Percentiles rank a stretch among this genome's conserved stretches.
Conservation (phyloP, 805 yeast genomes). For the Kazachstania psychrophila region DNA sequence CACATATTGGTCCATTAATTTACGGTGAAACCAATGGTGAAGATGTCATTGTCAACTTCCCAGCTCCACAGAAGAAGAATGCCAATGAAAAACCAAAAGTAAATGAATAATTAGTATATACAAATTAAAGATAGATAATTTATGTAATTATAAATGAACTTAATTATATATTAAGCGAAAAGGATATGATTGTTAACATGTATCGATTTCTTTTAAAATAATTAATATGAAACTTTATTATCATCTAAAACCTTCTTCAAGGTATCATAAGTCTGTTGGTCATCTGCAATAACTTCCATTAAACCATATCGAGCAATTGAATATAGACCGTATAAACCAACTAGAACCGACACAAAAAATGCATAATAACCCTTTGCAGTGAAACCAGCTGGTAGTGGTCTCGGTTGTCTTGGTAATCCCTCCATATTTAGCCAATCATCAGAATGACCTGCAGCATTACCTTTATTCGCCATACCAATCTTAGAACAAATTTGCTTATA, state of each 20-base stretch:
- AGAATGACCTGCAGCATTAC: slow-evolving; percentile 68
- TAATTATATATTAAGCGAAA: no score
- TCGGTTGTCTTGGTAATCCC: slow-evolving; percentile 53
- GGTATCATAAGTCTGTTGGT: slow-evolving; percentile 34
- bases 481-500: slow-evolving; percentile 43
- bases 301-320: slow-evolving; percentile 57
- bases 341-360: slow-evolving; percentile 40
- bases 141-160: not conserved
- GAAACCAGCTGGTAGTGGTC: slow-evolving; percentile 62
- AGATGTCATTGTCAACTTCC: slow-evolving; percentile 2
- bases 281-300: slow-evolving; percentile 47
- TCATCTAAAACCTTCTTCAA: slow-evolving; percentile 30
- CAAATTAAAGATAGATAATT: no score
- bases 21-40: slow-evolving; percentile 48
- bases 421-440: slow-evolving; percentile 46
- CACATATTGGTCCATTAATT: slow-evolving; percentile 71
- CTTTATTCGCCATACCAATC: slow-evolving; percentile 39
- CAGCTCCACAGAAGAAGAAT: no score
- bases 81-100: no score
- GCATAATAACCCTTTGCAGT: slow-evolving; percentile 64
- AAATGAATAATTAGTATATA: no score
- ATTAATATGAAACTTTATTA: slow-evolving; percentile 13
- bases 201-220: no score
- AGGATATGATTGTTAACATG: no score
- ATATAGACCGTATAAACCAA: slow-evolving; percentile 52